phyloP scores from a whole-genome alignment of 345 rosid species.

The Salix caprea region DNA sequence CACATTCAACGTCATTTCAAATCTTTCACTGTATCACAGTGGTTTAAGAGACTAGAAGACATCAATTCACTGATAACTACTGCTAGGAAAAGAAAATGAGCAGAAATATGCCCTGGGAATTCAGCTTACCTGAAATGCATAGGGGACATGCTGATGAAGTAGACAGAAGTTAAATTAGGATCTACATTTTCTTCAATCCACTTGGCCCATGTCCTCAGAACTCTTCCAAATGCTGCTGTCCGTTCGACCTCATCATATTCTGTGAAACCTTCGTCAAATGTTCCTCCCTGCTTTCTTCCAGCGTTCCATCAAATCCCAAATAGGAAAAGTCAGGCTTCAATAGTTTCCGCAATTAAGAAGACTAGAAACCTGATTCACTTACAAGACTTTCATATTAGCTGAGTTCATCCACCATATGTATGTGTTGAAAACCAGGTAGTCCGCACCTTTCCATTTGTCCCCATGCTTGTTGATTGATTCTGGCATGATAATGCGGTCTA shows the following conservation, averaged over 20 bases:
- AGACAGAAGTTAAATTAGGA: slow-evolving; percentile 18
- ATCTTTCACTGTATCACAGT: neutral
- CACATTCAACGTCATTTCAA: neutral
- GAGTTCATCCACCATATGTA: slow-evolving; percentile 65
- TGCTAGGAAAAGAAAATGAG: neutral
- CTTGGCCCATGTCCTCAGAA: slow-evolving; percentile 19
- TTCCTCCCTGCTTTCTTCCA: slow-evolving; percentile 15
- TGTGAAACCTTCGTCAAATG: slow-evolving; percentile 1
- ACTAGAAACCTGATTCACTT: slow-evolving; percentile 18
- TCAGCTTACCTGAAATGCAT: slow-evolving; percentile 23
- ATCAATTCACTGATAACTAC: neutral
- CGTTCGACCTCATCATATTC: slow-evolving; percentile 23
- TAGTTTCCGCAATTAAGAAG: neutral
- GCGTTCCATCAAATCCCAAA: neutral
- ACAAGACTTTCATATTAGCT: slow-evolving; percentile 48
- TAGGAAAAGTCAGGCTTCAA: neutral
- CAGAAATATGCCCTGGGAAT: neutral
- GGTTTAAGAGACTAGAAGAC: neutral
- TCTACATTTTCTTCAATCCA: slow-evolving; percentile 23
- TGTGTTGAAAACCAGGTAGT: slow-evolving; percentile 55
- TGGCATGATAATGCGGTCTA: slow-evolving; percentile 38
- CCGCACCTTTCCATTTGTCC: slow-evolving; percentile 46
- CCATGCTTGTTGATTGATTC: slow-evolving; percentile 59
- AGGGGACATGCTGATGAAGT: slow-evolving; percentile 30
- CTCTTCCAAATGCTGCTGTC: slow-evolving; percentile 21